A percentile compares a stretch with the other conserved stretches of the same genome.
These are phyloP conservation scores for Parascedosporium putredinis DNA, from an alignment of 2,329 filamentous ascomycete genomes.

Conservation along the genomic window DNA sequence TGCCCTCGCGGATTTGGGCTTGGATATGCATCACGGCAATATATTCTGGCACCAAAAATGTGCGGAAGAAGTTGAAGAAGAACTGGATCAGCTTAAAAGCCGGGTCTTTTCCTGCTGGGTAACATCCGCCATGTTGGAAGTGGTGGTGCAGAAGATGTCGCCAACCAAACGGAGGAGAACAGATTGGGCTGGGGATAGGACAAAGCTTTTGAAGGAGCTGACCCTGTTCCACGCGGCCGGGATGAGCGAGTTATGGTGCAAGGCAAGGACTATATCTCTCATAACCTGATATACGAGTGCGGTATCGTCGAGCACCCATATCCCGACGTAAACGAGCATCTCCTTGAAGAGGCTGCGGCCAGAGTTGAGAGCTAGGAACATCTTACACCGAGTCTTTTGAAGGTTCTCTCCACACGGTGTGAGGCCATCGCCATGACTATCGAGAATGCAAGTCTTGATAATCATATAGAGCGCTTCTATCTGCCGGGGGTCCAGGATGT, in stretches of 20 bases:
- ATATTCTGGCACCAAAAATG: slow-evolving; percentile 86
- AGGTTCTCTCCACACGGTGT: slow-evolving; percentile 66
- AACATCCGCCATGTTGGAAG: slow-evolving; percentile 9
- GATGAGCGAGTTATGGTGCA: slow-evolving; percentile 79
- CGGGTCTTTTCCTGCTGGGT: slow-evolving; percentile 39
- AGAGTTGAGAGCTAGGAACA: slow-evolving; percentile 80
- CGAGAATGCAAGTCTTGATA: slow-evolving; percentile 87
- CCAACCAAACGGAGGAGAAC: slow-evolving; percentile 62
- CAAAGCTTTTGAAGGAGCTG: slow-evolving; percentile 76
- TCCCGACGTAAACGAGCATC: slow-evolving; percentile 89
- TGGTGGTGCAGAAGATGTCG: slow-evolving; percentile 10
- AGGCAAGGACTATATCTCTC: slow-evolving; percentile 87
- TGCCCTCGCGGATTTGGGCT: slow-evolving; percentile 71
- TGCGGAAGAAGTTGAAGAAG: slow-evolving; percentile 84
- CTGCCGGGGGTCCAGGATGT: slow-evolving; percentile 87
- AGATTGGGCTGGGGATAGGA: slow-evolving; percentile 89
- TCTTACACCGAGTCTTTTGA: slow-evolving; percentile 81
- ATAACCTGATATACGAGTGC: slow-evolving; percentile 96
- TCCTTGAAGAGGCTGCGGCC: slow-evolving; percentile 83
- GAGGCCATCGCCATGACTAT: slow-evolving; percentile 55
- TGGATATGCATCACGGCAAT: slow-evolving; percentile 91
- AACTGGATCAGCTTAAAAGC: slow-evolving; percentile 67
- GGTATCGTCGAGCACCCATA: slow-evolving; percentile 90
- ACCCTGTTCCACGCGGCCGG: slow-evolving; percentile 89
- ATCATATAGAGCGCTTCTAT: slow-evolving; percentile 97